Base-by-base conservation (phyloP, 106 monocot species). In the Amphibolis antarctica region DNA sequence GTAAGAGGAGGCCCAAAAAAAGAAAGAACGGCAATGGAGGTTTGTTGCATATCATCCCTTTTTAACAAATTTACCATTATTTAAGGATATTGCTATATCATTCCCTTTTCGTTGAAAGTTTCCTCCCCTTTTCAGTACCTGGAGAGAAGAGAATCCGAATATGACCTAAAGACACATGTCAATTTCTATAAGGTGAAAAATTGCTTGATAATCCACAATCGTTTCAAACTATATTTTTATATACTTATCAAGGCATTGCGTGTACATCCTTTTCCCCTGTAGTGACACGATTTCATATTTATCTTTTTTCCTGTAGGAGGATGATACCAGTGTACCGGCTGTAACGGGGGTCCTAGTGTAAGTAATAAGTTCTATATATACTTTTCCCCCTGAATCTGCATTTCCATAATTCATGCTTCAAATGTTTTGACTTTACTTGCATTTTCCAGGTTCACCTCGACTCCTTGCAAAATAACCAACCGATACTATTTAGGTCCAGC, bases 111-210 rank as follows among this genome's bases (percentile, higher is more conserved):
- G 15, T n/a, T 42, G 0, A 23, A 36, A 11, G 4, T 61, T 36
- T 12, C 13, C 20, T 19, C 25, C 15, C 45, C 31, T 44, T 48
- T 66, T 49, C 77, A 92, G 92, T 92, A 85, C 76, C 56, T 92
- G 69, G 87, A 87, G 77, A 85, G 55, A 72, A 82, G 92, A 67
- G 92, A 92, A 78, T 92, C 87, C 25, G 92, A 92, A 54, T 88
- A 92, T 71, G 92, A 92, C 71, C 69, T 74, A 69, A 84, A 92
- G 55, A 59, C 81, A 24, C 66, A 64, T 18, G 74, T 92, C 11
- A 67, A 75, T 62, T 87, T 92, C 56, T 92, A 88, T 68, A 71
- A 67, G 82, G 92, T 86, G 50, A 67, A 62, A 57, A 66, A 42
- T 9, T 73, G 55, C 69, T 84, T 21, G 1, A n/a, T 27, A 55